These are phyloP conservation scores for Candida fluviatilis DNA, from an alignment of 805 yeast genomes.

Conservation along the genomic window DNA sequence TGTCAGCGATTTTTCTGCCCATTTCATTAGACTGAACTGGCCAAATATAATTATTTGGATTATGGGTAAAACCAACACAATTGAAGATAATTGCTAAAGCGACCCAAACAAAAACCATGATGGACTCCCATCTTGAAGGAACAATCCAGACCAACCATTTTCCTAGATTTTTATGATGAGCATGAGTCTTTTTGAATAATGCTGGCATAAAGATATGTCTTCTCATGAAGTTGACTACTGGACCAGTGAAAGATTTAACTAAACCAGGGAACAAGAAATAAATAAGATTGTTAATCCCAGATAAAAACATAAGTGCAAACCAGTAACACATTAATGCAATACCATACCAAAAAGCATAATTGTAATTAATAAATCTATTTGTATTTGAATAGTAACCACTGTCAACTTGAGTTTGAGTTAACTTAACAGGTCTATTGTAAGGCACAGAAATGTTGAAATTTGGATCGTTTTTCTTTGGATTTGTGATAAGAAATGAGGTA, in stretches of 20 bases:
- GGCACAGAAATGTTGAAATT: constrained; percentile 23
- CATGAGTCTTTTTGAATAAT: constrained; percentile 12
- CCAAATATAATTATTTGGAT: constrained; percentile 22
- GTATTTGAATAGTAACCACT: constrained; percentile 24
- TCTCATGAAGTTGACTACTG: constrained; percentile 18
- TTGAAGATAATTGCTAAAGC: constrained; percentile 26
- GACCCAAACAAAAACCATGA: constrained; percentile 39
- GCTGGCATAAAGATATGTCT: constrained; percentile 27
- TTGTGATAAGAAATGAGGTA: constrained; percentile 32
- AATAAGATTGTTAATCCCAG: constrained; percentile 41
- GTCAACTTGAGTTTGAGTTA: constrained; percentile 19
- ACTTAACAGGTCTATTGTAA: constrained; percentile 34
- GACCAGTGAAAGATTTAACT: constrained; percentile 25
- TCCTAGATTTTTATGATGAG: constrained; percentile 8
- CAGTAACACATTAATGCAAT: constrained; percentile 46
- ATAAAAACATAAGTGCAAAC: constrained; percentile 40
- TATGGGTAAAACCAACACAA: constrained; percentile 20
- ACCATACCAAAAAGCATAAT: constrained; percentile 39
- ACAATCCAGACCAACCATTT: constrained; percentile 40
- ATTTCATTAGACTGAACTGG: constrained; percentile 21
- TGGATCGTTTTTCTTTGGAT: constrained; percentile 20
- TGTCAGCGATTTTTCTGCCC: constrained; percentile 46
- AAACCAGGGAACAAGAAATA: constrained; percentile 35
- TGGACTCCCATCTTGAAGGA: constrained; percentile 51
- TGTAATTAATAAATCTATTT: constrained; percentile 25